Base-by-base conservation (phyloP, 108 stramenopile species). In the Skeletonema tropicum region DNA sequence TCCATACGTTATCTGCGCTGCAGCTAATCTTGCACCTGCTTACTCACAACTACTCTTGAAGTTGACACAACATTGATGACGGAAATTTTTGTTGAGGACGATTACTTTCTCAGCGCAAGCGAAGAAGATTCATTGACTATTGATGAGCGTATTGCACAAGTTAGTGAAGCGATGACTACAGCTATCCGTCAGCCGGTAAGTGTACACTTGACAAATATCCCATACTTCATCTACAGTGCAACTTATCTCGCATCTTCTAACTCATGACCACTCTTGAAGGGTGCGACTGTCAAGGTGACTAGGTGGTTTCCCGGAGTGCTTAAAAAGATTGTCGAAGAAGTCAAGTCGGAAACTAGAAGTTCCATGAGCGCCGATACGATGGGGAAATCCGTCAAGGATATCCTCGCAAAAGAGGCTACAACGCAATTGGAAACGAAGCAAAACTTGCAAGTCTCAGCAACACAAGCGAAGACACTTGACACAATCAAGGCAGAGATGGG, bases 221-320 rank as follows among this genome's bases (percentile, higher is more conserved):
- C 5, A 13, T 55, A 13, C 11, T 5, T 29, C 31, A 17, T 11
- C 7, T 31, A 6, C 57, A 35, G 6, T 0, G 23, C 23, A 55
- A 9, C 52, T 55, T 1, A 55, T 25, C 0, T 25, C 52, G 17
- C 23, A 7, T 19, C 3, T 55, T 5, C 52, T 55, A 8, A 10
- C 1, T 55, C 52, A 55, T 10, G 8, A 21, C 6, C 15, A 55
- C 52, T 2, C 23, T 23, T 17, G 33, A 15, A 86, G 63, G 70
- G 42, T 57, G 83, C 90, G 1, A 88, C 78, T 60, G 88, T 92
- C 8, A 89, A 88, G 46, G 90, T 92, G 41, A 86, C 87, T 19
- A 83, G 90, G 31, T 92, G 90, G 90, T 92, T 74, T 64, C 90
- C 90, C 42, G 90, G 90, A 45, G 90, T 92, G 6, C 73, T 92